Evolutionary conservation across 1,284 basidiomycete genomes (phyloP).

Genomic region (Puccinia novopanici): DNA sequence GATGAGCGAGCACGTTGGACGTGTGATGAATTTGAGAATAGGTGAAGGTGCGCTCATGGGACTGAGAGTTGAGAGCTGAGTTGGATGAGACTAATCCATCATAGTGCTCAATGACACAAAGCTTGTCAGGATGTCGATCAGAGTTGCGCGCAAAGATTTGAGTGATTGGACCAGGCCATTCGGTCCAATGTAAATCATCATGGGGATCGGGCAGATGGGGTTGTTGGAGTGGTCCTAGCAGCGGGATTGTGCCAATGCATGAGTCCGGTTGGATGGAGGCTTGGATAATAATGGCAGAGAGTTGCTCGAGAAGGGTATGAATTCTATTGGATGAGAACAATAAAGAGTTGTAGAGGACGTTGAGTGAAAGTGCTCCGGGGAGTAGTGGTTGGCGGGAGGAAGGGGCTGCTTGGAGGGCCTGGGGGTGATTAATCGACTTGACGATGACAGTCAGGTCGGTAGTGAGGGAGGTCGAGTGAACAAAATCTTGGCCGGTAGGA

Average conservation of each 20-base stretch:
- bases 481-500: slow-evolving; percentile 70
- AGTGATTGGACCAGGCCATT: slow-evolving; percentile 92
- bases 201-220: slow-evolving; percentile 78
- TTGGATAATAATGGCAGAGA: slow-evolving; percentile 73
- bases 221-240: slow-evolving; percentile 75
- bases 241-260: slow-evolving; percentile 72
- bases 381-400: slow-evolving; percentile 66
- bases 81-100: slow-evolving; percentile 56
- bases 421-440: slow-evolving; percentile 55
- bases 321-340: slow-evolving; percentile 83
- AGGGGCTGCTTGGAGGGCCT: slow-evolving; percentile 38
- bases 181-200: slow-evolving; percentile 92
- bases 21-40: slow-evolving; percentile 82
- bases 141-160: slow-evolving; percentile 88
- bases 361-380: slow-evolving; percentile 68
- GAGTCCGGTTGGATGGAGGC: slow-evolving; percentile 66
- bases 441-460: slow-evolving; percentile 83
- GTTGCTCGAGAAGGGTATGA: slow-evolving; percentile 77
- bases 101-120: slow-evolving; percentile 76
- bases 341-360: slow-evolving; percentile 89
- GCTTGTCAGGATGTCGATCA: slow-evolving; percentile 70
- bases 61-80: slow-evolving; percentile 63
- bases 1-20: slow-evolving; percentile 86
- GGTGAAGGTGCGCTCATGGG: slow-evolving; percentile 67
- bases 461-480: slow-evolving; percentile 73